Base-by-base conservation (phyloP, 2,329 filamentous ascomycete species). In the Fusarium humuli region DNA sequence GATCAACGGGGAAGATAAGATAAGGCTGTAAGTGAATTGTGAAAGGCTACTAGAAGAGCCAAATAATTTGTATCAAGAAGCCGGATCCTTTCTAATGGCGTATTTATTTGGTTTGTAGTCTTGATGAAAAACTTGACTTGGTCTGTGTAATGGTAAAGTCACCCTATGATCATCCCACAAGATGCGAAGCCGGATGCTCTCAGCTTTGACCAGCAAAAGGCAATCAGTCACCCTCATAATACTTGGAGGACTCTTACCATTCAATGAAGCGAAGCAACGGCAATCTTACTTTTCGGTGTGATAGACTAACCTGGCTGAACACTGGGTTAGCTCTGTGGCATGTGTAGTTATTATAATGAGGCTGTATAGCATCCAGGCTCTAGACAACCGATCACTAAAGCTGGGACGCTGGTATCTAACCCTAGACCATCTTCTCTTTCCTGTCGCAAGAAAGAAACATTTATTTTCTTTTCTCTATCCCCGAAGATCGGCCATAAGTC, bases 1-100 rank as follows among this genome's bases (percentile, higher is more conserved):
- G 71, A 73, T 54, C 13, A 7, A 10, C 5, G 18, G 44, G 40
- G 45, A n/a, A n/a, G 63, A 56, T 44, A 41, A 37, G 41, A 65
- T 41, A 52, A 25, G 30, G 45, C 12, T 44, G 14, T 44, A 44
- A 23, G 20, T 23, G 12, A 29, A 29, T 29, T 20, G 42, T n/a
- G 22, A n/a, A 10, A 18, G 22, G 13, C 7, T 3, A 10, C 11
- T 13, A 13, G 12, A 50, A 16, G 22, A 37, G 29, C 29, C 7
- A 34, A 34, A 1, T 7, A 9, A 41, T 37, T 16, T 7, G 2
- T 7, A 8, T 12, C 0, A 6, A 11, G 18, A 25, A 37, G 22
- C 25, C 2, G n/a, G 10, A 18, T 18, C 12, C 2, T 25, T 11
- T 34, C 6, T 8, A 13, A 5, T 32, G 12, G 1, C 14, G 13